Base-by-base conservation (phyloP, 441 rosid genomes). In the Gossypium lobatum region DNA sequence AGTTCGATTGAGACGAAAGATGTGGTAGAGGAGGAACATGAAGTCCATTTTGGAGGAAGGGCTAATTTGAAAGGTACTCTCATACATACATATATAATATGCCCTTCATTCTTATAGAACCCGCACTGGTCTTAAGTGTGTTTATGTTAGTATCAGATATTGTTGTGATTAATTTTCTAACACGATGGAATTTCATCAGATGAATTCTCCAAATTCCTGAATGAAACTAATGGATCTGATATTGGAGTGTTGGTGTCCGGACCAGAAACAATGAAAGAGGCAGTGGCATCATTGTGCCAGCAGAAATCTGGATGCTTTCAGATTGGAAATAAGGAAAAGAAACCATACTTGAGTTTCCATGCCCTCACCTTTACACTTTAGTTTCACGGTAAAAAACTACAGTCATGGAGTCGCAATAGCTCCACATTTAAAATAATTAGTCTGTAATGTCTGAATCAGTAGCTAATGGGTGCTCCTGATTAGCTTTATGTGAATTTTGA, bases 171-270 rank as follows among this genome's bases (percentile, higher is more conserved):
- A 52, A 0, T 53, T 37, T 53, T 21, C 23, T 50, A 10, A 76
- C 66, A 34, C 21, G 58, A 46, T 67, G 67, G 45, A 4, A 23
- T 67, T 21, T 80, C 71, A 74, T 64, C 82, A 92, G 95, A 91
- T 48, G 53, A 86, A 45, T 81, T 89, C 54, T 75, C 75, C 58
- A 77, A 80, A 81, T 88, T 89, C 72, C 64, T 67, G 57, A 76
- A 68, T 70, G 90, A 84, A 77, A 70, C 71, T 26, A 81, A 81
- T 50, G 96, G 81, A 70, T 79, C 84, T 11, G 80, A 85, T 50
- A 62, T 83, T 2, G 97, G 94, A 81, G 93, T 90, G 11, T 68
- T 93, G 70, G 97, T 90, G 34, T 91, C 97, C 58, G 97, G 97
- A 81, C 98, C 96, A 11, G 92, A 85, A 80, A 59, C 82, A 5